Evolutionary conservation across 1,284 basidiomycete species (phyloP), one percentile per base, ranked within the genome.

Genomic region (Pseudomicrostroma phylloplanum): DNA sequence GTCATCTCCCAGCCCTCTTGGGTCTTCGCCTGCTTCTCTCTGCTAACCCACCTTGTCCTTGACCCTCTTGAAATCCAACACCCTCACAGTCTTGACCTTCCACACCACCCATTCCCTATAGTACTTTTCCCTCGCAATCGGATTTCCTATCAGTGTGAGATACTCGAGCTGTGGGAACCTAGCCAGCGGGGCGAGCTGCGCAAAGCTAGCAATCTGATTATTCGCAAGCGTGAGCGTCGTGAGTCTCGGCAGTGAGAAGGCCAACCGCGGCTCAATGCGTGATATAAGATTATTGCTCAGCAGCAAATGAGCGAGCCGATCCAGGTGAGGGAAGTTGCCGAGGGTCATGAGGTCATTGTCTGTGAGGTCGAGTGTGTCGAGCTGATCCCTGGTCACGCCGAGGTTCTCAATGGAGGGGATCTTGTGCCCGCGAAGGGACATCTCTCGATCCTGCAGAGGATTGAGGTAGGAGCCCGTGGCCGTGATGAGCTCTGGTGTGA

Each of bases 351-450:
- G 89, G 66, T 91, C 88, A 81, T 99, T 99, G 83, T 96, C 91
- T 63, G 93, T 96, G 62, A 96, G 84, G 83, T 98, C 94, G 79
- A 99, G 90, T 66, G 88, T 85, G 85, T 91, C 96, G 80, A 89
- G 90, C 82, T 88, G 91, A 83, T 96, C 89, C 86, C 85, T 91
- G 81, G 90, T 96, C 76, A 96, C 92, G 83, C 93, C 96, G 72
- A 99, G 85, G 84, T 99, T 98, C 87, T 99, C 96, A 79, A 99
- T 98, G 58, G 90, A 87, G 54, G 93, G 92, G 76, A 98, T 96
- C 85, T 93, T 94, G 81, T 91, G 90, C 21, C 71, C 71, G 46
- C 70, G 64, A 0, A 60, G 25, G 53, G 41, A 63, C 64, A 98
- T 85, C 82, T 97, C 90, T 63, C 96, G 86, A 80, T 99, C 92